A percentile compares a stretch with the other conserved stretches of the same genome.
phyloP scores from a whole-genome alignment of 2,329 filamentous ascomycete genomes.

The Phialemoniopsis sp. region DNA sequence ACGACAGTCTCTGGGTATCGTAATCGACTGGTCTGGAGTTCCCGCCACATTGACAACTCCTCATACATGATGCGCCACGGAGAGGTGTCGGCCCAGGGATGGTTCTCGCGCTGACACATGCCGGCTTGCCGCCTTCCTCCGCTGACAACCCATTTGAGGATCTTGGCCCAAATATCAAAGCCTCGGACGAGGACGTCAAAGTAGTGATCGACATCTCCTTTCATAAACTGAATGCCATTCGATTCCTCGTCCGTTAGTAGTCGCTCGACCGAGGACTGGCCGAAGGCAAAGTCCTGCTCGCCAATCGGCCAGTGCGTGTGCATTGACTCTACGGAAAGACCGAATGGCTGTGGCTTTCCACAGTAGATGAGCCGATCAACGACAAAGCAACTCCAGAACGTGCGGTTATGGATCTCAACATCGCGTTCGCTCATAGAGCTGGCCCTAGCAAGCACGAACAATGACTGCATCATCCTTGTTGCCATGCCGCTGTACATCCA shows the following conservation, averaged over 20 bases:
- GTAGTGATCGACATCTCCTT: conserved; percentile 13
- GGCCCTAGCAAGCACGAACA: conserved; percentile 17
- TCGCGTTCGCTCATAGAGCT: conserved; percentile 16
- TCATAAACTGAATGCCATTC: too few relatives aligned
- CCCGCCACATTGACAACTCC: conserved; percentile 27
- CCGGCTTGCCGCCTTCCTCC: conserved; percentile 33
- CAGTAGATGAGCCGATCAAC: conserved; percentile 39
- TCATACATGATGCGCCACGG: conserved; percentile 24
- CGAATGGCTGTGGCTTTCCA: conserved; percentile 25
- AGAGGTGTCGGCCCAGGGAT: conserved; percentile 30
- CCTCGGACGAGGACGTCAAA: conserved; percentile 29
- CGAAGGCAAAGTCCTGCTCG: conserved; percentile 29
- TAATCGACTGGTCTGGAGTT: conserved; percentile 24
- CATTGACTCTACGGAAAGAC: conserved; percentile 9
- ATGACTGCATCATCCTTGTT: conserved; percentile 31
- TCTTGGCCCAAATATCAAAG: conserved; percentile 36
- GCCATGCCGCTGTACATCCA: conserved; percentile 38
- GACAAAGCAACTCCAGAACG: conserved; percentile 40
- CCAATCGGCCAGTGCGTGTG: conserved; percentile 10
- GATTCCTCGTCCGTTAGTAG: too few relatives aligned
- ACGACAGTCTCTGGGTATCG: conserved; percentile 30
- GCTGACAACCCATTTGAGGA: conserved; percentile 35
- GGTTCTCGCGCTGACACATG: conserved; percentile 30
- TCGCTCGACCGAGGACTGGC: conserved; percentile 14
- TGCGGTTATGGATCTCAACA: conserved; percentile 26